Evolutionary conservation across 495 filamentous ascomycete species (phyloP).

Genomic region (Echria macrotheca): DNA sequence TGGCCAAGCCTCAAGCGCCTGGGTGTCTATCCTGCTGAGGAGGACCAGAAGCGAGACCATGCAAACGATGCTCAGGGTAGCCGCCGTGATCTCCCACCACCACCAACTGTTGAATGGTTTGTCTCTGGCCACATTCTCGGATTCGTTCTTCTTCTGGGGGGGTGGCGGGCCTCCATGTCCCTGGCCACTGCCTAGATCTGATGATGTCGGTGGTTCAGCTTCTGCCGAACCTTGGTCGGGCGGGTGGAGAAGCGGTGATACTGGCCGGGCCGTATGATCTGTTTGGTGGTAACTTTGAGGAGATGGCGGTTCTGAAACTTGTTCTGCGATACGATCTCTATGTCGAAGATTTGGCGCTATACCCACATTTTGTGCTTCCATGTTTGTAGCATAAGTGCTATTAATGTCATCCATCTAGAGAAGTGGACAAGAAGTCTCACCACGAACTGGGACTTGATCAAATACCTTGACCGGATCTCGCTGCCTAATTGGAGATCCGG

Average conservation of each 20-base stretch:
- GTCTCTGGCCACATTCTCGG: not conserved
- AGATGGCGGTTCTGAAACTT: too few species aligned
- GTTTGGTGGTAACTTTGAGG: too few species aligned
- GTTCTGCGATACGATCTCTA: too few species aligned
- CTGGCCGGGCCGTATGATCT: not conserved
- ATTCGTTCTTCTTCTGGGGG: not conserved
- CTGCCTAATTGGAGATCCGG: too few species aligned
- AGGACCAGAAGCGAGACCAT: conserved; percentile 7
- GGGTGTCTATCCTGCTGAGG: conserved; percentile 31
- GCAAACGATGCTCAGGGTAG: not conserved
- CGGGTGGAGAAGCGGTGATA: not conserved
- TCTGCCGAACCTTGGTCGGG: not conserved
- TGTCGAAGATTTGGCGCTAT: too few species aligned
- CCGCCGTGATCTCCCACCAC: not conserved
- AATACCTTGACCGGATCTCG: too few species aligned
- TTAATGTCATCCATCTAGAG: too few species aligned
- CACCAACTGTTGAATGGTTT: not conserved
- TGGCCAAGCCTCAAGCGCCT: conserved; percentile 35
- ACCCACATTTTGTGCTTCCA: too few species aligned
- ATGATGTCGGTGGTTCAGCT: not conserved
- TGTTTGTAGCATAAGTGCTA: too few species aligned
- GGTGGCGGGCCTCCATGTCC: not conserved
- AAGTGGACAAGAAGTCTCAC: too few species aligned
- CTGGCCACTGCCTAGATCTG: not conserved
- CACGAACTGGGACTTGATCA: too few species aligned